Conservation (phyloP, 345 rosid genomes). For the Cochlearia excelsa region DNA sequence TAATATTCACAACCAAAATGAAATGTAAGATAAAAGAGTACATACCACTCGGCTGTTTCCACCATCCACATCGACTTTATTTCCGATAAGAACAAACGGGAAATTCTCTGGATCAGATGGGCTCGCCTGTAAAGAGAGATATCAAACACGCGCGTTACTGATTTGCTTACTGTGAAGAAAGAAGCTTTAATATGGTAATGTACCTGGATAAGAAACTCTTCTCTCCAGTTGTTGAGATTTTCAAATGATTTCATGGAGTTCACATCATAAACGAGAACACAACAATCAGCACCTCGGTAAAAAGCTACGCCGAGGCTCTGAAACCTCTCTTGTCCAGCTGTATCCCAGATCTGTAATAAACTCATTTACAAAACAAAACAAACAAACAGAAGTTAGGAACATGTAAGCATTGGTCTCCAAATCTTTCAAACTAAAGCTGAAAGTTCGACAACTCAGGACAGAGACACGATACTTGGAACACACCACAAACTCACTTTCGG, state of each 20-base stretch:
- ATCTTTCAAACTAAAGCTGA: slow-evolving; percentile 3
- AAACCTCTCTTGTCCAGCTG: slow-evolving; percentile 90
- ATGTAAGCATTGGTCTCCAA: slow-evolving; percentile 10
- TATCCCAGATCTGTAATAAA: slow-evolving; percentile 83
- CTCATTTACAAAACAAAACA: slow-evolving; percentile 10
- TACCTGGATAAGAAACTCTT: slow-evolving; percentile 83
- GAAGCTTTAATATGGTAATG: background rate
- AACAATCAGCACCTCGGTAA: slow-evolving; percentile 80
- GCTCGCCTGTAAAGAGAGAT: slow-evolving; percentile 64
- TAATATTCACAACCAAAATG: background rate
- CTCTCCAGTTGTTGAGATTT: slow-evolving; percentile 79
- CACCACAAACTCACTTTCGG: background rate
- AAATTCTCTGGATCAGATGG: slow-evolving; percentile 96
- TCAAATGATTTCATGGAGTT: slow-evolving; percentile 75
- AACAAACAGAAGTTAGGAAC: background rate
- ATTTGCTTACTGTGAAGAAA: background rate
- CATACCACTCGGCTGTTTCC: slow-evolving; percentile 92
- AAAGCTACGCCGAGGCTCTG: slow-evolving; percentile 96
- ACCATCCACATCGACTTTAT: slow-evolving; percentile 86
- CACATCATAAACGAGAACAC: slow-evolving; percentile 93
- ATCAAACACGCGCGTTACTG: slow-evolving; percentile 2
- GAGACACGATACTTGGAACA: background rate
- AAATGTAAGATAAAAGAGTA: background rate
- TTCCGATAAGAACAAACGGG: slow-evolving; percentile 89
- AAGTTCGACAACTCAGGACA: background rate